These are phyloP conservation scores for Trichosporon faecale DNA, from an alignment of 1,284 basidiomycete species.

Conservation along the genomic window DNA sequence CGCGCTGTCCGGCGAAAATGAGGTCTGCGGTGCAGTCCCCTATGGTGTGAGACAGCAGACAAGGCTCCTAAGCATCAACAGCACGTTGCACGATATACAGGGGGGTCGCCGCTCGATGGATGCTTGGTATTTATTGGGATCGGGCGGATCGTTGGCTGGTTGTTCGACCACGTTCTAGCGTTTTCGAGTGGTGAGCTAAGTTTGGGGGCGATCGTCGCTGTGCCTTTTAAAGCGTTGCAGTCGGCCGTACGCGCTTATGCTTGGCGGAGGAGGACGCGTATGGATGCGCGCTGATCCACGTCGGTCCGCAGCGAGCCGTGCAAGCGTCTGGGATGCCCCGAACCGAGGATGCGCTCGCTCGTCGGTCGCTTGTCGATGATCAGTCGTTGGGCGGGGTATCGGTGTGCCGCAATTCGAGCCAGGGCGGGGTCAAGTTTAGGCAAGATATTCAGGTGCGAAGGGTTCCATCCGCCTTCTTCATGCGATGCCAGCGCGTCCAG, in stretches of 20 bases:
- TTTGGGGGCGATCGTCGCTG: not conserved
- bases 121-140: conserved; percentile 1
- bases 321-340: not conserved
- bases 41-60: not conserved
- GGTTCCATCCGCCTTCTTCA: not conserved
- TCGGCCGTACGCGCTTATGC: not conserved
- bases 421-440: not conserved
- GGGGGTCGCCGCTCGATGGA: not conserved
- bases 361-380: not conserved
- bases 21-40: not conserved
- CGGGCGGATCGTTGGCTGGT: not conserved
- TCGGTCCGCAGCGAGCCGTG: not conserved
- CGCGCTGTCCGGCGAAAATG: not conserved
- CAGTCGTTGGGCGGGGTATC: not conserved
- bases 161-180: conserved; percentile 3
- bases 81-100: not conserved
- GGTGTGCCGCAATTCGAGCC: not conserved
- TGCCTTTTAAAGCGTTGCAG: not conserved
- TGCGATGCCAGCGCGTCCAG: not conserved
- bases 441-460: not conserved
- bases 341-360: not conserved
- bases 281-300: not conserved
- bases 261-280: too few relatives aligned
- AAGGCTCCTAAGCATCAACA: not conserved
- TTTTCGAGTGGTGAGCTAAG: not conserved